Conservation (phyloP, 257 asterid genomes). For the Perilla frutescens region DNA sequence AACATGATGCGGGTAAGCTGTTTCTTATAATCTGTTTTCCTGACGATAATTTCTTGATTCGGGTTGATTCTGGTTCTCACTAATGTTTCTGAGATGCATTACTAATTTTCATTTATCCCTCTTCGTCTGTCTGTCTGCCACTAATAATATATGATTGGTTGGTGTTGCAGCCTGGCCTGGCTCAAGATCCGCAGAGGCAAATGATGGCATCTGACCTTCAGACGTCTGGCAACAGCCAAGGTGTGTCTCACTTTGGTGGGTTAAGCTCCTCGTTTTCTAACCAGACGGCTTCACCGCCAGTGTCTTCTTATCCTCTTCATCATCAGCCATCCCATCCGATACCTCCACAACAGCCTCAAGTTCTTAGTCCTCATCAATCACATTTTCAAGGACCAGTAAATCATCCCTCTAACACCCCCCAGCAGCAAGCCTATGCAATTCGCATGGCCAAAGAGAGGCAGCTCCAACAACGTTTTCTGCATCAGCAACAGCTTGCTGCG, state of each 20-base stretch:
- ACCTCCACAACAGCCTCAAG: conserved; percentile 56
- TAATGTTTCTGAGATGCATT: background rate
- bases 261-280: conserved; percentile 45
- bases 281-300: conserved; percentile 48
- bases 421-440: conserved; percentile 77
- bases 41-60: too few species aligned
- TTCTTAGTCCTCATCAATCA: conserved; percentile 50
- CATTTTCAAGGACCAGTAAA: conserved; percentile 68
- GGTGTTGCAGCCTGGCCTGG: conserved; percentile 56
- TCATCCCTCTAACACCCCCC: conserved; percentile 67
- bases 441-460: conserved; percentile 88
- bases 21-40: conserved; percentile 4
- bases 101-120: conserved; percentile 13
- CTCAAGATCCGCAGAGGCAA: conserved; percentile 75
- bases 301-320: conserved; percentile 52
- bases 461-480: conserved; percentile 58
- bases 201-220: conserved; percentile 67
- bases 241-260: conserved; percentile 54
- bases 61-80: too few species aligned
- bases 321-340: conserved; percentile 56
- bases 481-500: conserved; percentile 62
- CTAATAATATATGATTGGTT: conserved; percentile 9
- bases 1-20: conserved; percentile 76
- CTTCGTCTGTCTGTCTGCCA: background rate
- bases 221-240: conserved; percentile 59